Conservation (phyloP, 2,329 filamentous ascomycete species). For the Clarireedia homoeocarpa region DNA sequence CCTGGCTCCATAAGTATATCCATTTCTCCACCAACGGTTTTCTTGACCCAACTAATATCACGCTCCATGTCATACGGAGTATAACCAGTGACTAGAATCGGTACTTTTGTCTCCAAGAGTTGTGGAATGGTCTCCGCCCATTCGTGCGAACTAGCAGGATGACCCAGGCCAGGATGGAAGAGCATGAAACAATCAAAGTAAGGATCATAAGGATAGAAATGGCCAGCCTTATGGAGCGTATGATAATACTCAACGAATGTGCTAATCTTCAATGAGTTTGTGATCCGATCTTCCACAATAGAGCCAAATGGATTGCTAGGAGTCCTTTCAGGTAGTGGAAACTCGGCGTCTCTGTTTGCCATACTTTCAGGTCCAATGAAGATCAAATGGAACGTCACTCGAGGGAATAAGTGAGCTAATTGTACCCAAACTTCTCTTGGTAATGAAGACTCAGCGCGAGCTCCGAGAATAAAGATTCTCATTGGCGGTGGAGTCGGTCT, state of each 20-base stretch:
- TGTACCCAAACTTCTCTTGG: conserved; percentile 93
- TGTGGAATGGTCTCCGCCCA: conserved; percentile 88
- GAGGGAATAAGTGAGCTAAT: conserved; percentile 89
- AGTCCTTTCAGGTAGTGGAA: conserved; percentile 80
- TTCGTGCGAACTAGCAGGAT: conserved; percentile 87
- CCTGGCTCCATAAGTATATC: conserved; percentile 87
- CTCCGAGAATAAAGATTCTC: conserved; percentile 86
- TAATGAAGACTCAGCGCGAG: conserved; percentile 93
- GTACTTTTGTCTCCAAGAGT: conserved; percentile 89
- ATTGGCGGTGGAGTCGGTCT: conserved; percentile 80
- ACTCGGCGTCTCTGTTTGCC: conserved; percentile 87
- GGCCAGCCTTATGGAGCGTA: conserved; percentile 81
- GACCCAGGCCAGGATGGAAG: conserved; percentile 93
- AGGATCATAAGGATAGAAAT: conserved; percentile 91
- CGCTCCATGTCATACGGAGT: conserved; percentile 92
- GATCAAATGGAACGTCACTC: conserved; percentile 79
- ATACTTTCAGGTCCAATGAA: conserved; percentile 96
- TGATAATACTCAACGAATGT: conserved; percentile 99
- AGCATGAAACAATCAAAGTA: conserved; percentile 98
- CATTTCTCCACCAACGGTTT: conserved; percentile 82
- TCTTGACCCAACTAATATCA: conserved; percentile 82
- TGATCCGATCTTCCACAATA: conserved; percentile 86
- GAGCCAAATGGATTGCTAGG: conserved; percentile 84
- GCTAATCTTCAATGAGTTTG: conserved; percentile 87
- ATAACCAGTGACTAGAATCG: conserved; percentile 91